A percentile compares a stretch with the other conserved stretches of the same genome.
Evolutionary conservation across 2,329 filamentous ascomycete genomes (phyloP).

Genomic region (Periconia digitata): DNA sequence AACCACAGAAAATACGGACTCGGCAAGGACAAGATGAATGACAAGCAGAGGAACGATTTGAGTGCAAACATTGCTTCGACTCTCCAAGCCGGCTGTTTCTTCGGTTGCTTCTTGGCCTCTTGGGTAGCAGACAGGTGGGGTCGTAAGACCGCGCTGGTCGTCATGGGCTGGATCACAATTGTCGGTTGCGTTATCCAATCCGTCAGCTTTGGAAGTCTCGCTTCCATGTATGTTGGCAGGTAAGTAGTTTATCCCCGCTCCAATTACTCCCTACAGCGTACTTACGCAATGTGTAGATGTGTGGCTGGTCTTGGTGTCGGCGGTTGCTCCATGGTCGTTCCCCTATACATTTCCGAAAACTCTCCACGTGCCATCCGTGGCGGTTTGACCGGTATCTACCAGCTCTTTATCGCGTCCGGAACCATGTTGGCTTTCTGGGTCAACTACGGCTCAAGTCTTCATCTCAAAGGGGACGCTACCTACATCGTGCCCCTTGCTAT

Average conservation of each 20-base stretch:
- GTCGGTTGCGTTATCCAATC: slow-evolving; percentile 67
- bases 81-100: slow-evolving; percentile 69
- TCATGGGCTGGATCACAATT: slow-evolving; percentile 59
- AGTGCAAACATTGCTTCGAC: slow-evolving; percentile 72
- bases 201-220: slow-evolving; percentile 60
- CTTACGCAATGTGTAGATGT: slow-evolving; percentile 40
- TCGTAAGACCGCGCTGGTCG: slow-evolving; percentile 58
- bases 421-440: slow-evolving; percentile 58
- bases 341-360: slow-evolving; percentile 64
- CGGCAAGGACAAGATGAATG: slow-evolving; percentile 39
- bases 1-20: slow-evolving; percentile 56
- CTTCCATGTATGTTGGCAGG: slow-evolving; percentile 67
- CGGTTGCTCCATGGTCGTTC: slow-evolving; percentile 59
- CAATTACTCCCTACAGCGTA: slow-evolving; percentile 4
- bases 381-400: slow-evolving; percentile 62
- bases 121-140: slow-evolving; percentile 60
- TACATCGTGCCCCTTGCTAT: slow-evolving; percentile 66
- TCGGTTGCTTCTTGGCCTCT: slow-evolving; percentile 61
- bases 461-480: slow-evolving; percentile 51
- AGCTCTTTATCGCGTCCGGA: slow-evolving; percentile 58
- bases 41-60: slow-evolving; percentile 54
- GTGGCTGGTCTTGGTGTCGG: slow-evolving; percentile 57
- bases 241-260: slow-evolving; percentile 32
- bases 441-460: slow-evolving; percentile 55
- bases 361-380: slow-evolving; percentile 61